These are phyloP conservation scores for Hypoxylon sp. DNA, from an alignment of 2,329 filamentous ascomycete species.

Conservation along the genomic window DNA sequence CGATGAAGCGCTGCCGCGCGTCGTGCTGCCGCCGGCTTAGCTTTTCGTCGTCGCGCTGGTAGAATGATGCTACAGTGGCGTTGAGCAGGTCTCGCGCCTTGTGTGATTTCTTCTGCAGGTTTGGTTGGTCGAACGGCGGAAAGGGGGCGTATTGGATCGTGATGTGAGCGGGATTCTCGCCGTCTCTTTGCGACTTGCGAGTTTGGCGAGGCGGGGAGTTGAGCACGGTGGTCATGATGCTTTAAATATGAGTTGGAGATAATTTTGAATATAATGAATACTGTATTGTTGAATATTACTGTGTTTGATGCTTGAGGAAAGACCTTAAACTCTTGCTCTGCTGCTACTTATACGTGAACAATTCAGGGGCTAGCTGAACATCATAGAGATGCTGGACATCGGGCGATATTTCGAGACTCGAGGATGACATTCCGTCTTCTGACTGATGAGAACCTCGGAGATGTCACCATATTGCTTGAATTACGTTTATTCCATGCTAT, in stretches of 20 bases:
- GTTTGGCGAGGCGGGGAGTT: neutral
- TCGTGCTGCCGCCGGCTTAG: slow-evolving; percentile 17
- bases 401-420: too few species aligned
- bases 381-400: too few species aligned
- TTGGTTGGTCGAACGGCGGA: slow-evolving; percentile 4
- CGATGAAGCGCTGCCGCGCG: slow-evolving; percentile 6
- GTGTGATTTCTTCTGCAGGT: slow-evolving; percentile 16
- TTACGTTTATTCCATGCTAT: too few species aligned
- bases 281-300: too few species aligned
- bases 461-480: too few species aligned
- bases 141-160: slow-evolving; percentile 22
- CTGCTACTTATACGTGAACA: too few species aligned
- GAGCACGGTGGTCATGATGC: neutral
- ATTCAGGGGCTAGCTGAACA: too few species aligned
- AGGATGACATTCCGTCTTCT: too few species aligned
- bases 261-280: neutral
- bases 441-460: too few species aligned
- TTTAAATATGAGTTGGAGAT: neutral
- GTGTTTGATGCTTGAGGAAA: too few species aligned
- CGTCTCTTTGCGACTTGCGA: neutral
- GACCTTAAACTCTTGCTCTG: too few species aligned
- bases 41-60: slow-evolving; percentile 9
- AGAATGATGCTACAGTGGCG: slow-evolving; percentile 23
- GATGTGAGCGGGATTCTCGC: neutral
- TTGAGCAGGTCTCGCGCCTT: slow-evolving; percentile 33